A percentile compares a stretch with the other conserved stretches of the same genome.
Evolutionary conservation across 805 yeast species (phyloP).

Genomic region (Scheffersomyces ergatensis): DNA sequence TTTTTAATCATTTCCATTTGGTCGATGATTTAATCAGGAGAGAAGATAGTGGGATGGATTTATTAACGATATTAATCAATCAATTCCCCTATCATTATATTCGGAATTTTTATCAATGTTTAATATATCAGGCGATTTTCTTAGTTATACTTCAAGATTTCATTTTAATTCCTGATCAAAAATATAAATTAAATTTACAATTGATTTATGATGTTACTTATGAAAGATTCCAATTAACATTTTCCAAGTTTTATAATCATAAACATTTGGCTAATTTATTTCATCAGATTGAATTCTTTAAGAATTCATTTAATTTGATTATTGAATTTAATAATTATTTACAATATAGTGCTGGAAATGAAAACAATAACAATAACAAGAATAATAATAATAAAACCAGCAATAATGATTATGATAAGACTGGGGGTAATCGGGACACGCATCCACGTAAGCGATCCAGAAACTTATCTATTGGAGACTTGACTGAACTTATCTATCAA

Average conservation of each 20-base stretch:
- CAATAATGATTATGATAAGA: no score
- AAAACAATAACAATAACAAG: no score
- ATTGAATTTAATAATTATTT: conserved; percentile 5
- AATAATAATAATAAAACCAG: no score
- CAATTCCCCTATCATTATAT: conserved; percentile 11
- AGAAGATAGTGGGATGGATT: neutral
- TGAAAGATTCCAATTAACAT: conserved; percentile 11
- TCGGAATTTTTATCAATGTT: conserved; percentile 13
- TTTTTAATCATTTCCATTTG: conserved; percentile 20
- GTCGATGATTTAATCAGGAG: conserved; percentile 10
- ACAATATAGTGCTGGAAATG: no score
- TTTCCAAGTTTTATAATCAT: conserved; percentile 11
- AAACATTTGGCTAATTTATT: neutral
- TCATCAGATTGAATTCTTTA: conserved; percentile 4
- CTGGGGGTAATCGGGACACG: neutral
- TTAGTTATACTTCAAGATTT: conserved; percentile 14
- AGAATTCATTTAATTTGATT: conserved; percentile 7
- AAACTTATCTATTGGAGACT: neutral
- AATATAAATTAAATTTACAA: conserved; percentile 10
- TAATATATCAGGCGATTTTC: conserved; percentile 18
- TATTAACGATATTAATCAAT: conserved; percentile 8
- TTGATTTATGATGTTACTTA: conserved; percentile 8
- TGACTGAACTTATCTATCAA: conserved; percentile 8
- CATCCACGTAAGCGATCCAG: no score
- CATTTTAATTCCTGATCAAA: conserved; percentile 1